Base-by-base conservation (phyloP, 163 green algal species). In the Scenedesmus sp. region DNA sequence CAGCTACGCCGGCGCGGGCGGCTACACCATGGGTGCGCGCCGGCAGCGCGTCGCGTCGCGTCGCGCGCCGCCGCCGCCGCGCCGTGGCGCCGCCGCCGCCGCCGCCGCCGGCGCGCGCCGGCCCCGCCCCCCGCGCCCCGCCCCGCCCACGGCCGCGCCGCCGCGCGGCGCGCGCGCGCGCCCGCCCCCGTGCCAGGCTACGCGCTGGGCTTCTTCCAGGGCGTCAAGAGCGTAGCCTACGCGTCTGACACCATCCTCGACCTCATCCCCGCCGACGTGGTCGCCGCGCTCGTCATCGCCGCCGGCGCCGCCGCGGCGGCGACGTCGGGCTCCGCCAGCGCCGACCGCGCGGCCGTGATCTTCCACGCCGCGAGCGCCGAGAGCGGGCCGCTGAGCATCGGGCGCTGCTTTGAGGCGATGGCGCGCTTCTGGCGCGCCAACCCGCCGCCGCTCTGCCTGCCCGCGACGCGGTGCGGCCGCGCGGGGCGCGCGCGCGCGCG, bases 171-270 rank as follows among this genome's bases (percentile, higher is more conserved):
- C n/a, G n/a, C n/a, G n/a, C n/a, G n/a, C n/a, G n/a, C n/a, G n/a
- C 13, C 36, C 51, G 62, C 10, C 24, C 2, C 36, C 51, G 11
- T 34, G 56, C 44, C 64, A 63, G 64, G 70, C 31, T 78, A 70
- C 44, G 70, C 56, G 14, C 70, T 78, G 24, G 70, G 70, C 36
- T 78, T 78, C 39, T 70, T 78, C 70, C 70, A 78, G 15, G 70
- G 70, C 29, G 17, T 60, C 33, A 70, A 36, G 24, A 70, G 56
- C 28, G 57, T 78, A 7, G 70, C 70, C 2, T 78, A 78, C n/a
- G 39, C n/a, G 15, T 39, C 31, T 29, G 70, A 78, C 56, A 78
- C 57, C n/a, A n/a, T 78, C 42, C 56, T 78, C 3, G 70, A 78
- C 51, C 70, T 78, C 2, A 69, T 78, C 28, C 70, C 70, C 54